Conservation (phyloP, 2,329 filamentous ascomycete genomes). For the Ceratocystis papillata region DNA sequence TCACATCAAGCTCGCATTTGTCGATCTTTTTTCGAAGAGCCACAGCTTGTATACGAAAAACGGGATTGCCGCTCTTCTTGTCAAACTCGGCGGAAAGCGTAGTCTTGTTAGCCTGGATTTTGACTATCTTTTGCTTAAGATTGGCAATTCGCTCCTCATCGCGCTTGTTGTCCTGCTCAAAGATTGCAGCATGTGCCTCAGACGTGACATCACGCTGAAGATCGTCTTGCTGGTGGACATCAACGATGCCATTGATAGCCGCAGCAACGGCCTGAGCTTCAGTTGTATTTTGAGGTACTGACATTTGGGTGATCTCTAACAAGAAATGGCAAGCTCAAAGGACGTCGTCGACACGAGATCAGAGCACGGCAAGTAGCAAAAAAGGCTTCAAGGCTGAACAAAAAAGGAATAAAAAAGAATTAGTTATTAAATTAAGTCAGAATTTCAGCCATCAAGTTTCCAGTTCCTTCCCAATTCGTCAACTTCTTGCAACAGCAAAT, state of each 20-base stretch:
- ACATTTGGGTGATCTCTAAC: neutral
- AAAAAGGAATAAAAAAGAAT: slow-evolving; percentile 3
- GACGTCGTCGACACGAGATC: no score
- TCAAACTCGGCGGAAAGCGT: slow-evolving; percentile 35
- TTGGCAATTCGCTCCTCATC: slow-evolving; percentile 54
- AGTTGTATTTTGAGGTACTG: neutral
- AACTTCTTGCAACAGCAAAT: neutral
- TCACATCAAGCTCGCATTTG: slow-evolving; percentile 55
- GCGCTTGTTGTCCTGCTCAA: slow-evolving; percentile 52
- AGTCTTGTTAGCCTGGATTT: slow-evolving; percentile 49
- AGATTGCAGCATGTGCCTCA: slow-evolving; percentile 49
- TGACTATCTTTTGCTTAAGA: slow-evolving; percentile 45
- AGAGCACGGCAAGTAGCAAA: neutral
- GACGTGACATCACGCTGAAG: slow-evolving; percentile 73
- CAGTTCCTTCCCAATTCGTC: neutral
- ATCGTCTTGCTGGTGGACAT: slow-evolving; percentile 74
- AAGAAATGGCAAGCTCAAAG: no score
- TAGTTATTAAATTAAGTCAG: neutral
- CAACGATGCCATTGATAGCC: slow-evolving; percentile 30
- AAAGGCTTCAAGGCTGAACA: neutral
- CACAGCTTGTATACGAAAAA: slow-evolving; percentile 36
- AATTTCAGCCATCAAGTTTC: neutral
- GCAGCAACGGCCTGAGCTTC: slow-evolving; percentile 29
- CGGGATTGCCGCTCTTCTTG: slow-evolving; percentile 32
- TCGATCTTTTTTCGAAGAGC: slow-evolving; percentile 44